Conservation (phyloP, 2,329 filamentous ascomycete species). For the Aotearoamyces nothofagi region DNA sequence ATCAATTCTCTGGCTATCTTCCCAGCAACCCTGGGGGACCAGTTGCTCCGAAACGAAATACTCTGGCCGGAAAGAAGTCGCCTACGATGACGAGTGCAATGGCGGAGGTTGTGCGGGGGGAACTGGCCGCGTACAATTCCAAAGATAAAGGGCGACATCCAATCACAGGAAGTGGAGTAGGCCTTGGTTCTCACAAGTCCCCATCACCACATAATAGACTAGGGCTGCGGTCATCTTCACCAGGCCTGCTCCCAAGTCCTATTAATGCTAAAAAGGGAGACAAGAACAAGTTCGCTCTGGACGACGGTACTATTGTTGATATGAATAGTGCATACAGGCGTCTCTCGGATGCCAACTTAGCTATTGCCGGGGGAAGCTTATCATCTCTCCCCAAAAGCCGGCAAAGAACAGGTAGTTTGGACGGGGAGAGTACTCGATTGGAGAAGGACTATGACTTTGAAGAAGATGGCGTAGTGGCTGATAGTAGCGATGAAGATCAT, state of each 20-base stretch:
- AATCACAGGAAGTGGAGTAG: conserved; percentile 9
- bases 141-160: conserved; percentile 15
- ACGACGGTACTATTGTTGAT: conserved; percentile 47
- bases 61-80: conserved; percentile 27
- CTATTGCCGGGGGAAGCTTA: conserved; percentile 46
- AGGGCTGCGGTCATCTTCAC: conserved; percentile 16
- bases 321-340: conserved; percentile 55
- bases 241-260: conserved; percentile 3
- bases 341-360: conserved; percentile 56
- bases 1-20: conserved; percentile 46
- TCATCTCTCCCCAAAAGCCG: conserved; percentile 23
- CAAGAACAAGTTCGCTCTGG: conserved; percentile 31
- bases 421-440: conserved; percentile 9
- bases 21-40: conserved; percentile 29
- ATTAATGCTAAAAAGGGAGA: too few relatives aligned
- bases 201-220: conserved; percentile 17
- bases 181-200: conserved; percentile 10
- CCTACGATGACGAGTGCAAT: conserved; percentile 24
- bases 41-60: conserved; percentile 32
- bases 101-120: conserved; percentile 38
- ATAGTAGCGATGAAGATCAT: conserved; percentile 21
- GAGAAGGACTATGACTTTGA: conserved; percentile 16
- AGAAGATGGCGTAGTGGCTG: conserved; percentile 13
- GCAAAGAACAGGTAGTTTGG: conserved; percentile 10
- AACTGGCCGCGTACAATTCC: conserved; percentile 27